Evolutionary conservation across 2,329 filamentous ascomycete genomes (phyloP), one percentile per base, ranked within the genome.

Genomic region (Alternaria brassicae): DNA sequence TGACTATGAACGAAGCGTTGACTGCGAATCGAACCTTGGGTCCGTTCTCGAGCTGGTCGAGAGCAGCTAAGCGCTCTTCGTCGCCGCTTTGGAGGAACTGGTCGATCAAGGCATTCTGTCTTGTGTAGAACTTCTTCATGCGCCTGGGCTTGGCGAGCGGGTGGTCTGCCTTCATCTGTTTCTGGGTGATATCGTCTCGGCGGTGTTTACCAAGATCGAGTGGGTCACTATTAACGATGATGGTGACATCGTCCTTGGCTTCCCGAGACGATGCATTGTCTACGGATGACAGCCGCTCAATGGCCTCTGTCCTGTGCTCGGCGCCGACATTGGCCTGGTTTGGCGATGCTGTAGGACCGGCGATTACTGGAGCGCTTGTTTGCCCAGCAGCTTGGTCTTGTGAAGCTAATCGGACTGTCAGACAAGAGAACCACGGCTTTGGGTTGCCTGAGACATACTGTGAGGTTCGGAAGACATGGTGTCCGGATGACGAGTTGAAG

Each of bases 41-140:
- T 8, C 76, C 76, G 69, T 86, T 83, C 58, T 83, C 80, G 45
- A 79, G 68, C 47, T 81, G 81, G 67, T 87, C 84, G 45, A 84
- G 81, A 41, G 82, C 75, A 52, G 82, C 80, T 36, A 82, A 74
- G 2, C 79, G 79, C 73, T 87, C 85, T 68, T 87, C 85, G 62
- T 86, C 83, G 23, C 81, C 81, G 58, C 83, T 85, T 30, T 83
- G 81, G 7, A 88, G 81, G 62, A 86, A 86, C 55, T 79, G 76
- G 52, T 79, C 77, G 45, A 80, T 79, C 40, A 79, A 63, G 23
- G 75, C 71, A 57, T 80, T 79, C 57, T 80, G 77, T 21, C 75
- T 69, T 6, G 70, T 78, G 67, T 80, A 79, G 67, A 79, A 80
- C 64, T 79, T 79, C 69, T 70, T 51, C 56, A 52, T 53, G 9